These are phyloP conservation scores for Tillandsia leiboldiana DNA, from an alignment of 176 grass and related monocot genomes.

Conservation along the genomic window DNA sequence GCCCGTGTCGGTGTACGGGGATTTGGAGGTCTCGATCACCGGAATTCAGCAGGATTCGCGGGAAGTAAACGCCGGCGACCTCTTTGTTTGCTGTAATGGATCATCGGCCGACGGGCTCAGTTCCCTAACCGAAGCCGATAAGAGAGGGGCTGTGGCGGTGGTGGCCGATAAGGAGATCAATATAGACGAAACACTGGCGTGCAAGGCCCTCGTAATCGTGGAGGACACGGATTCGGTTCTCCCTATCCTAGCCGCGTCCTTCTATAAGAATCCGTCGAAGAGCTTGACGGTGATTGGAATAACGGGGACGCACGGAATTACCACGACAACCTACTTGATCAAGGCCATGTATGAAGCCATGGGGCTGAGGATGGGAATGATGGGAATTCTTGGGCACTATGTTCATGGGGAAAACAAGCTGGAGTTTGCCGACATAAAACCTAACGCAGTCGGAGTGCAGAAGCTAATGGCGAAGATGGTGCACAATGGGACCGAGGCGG, in stretches of 20 bases:
- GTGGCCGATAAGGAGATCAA: constrained; percentile 80
- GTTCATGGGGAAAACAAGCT: constrained; percentile 58
- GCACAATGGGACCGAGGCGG: constrained; percentile 79
- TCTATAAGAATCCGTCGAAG: constrained; percentile 63
- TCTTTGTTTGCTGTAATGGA: constrained; percentile 53
- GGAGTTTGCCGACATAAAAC: constrained; percentile 25
- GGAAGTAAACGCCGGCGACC: constrained; percentile 63
- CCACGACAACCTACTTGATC: constrained; percentile 60
- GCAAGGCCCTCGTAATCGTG: constrained; percentile 78
- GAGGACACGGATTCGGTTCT: constrained; percentile 53
- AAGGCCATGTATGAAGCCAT: constrained; percentile 87
- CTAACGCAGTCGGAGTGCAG: constrained; percentile 56
- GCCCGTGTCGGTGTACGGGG: constrained; percentile 70
- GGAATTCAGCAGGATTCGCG: constrained; percentile 65
- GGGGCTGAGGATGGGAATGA: constrained; percentile 66
- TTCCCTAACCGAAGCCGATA: constrained; percentile 76
- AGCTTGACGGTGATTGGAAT: constrained; percentile 61
- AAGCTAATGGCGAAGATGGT: constrained; percentile 89
- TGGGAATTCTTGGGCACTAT: constrained; percentile 60
- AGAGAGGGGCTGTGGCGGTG: constrained; percentile 72
- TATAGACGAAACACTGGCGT: constrained; percentile 81
- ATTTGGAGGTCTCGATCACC: constrained; percentile 62
- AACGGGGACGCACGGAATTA: constrained; percentile 50
- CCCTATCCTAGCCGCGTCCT: constrained; percentile 49
- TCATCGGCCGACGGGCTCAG: constrained; percentile 35